phyloP scores from a whole-genome alignment of 805 yeast genomes.

The Starmera pachycereana region DNA sequence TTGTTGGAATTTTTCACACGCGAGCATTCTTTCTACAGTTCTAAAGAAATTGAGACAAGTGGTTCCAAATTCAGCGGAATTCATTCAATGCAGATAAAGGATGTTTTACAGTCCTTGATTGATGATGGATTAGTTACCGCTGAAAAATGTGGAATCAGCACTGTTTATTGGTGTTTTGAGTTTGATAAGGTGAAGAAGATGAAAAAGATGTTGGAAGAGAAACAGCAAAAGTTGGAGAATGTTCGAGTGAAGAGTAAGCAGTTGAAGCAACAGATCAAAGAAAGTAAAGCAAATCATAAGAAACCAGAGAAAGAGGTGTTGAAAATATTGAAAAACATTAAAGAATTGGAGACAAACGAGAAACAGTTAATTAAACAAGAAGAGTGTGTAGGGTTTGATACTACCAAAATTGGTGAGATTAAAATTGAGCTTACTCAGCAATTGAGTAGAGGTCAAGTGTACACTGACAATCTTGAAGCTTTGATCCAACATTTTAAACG shows the following conservation, averaged over 20 bases:
- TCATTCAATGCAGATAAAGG: constrained; percentile 45
- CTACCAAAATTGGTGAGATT: constrained; percentile 8
- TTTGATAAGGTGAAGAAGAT: constrained; percentile 19
- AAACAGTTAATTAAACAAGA: constrained; percentile 3
- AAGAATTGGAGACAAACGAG: constrained; percentile 6
- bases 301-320: constrained; percentile 1
- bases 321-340: constrained; percentile 3
- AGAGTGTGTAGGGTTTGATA: constrained; percentile 5
- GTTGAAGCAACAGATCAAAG: constrained; percentile 7
- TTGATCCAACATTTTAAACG: constrained; percentile 26
- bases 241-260: constrained; percentile 7
- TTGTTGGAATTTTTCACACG: constrained; percentile 29
- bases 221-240: constrained; percentile 7
- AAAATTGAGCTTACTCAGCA: constrained; percentile 6
- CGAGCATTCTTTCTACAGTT: constrained; percentile 31
- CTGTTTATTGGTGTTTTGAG: constrained; percentile 41
- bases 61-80: constrained; percentile 36
- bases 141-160: constrained; percentile 46
- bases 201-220: constrained; percentile 3
- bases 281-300: constrained; percentile 1
- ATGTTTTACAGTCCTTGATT: constrained; percentile 31
- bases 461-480: constrained; percentile 32
- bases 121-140: constrained; percentile 39
- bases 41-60: constrained; percentile 40
- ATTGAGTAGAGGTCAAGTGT: constrained; percentile 5